phyloP scores from a whole-genome alignment of 305 asterid species.

The Plantago lanceolata region DNA sequence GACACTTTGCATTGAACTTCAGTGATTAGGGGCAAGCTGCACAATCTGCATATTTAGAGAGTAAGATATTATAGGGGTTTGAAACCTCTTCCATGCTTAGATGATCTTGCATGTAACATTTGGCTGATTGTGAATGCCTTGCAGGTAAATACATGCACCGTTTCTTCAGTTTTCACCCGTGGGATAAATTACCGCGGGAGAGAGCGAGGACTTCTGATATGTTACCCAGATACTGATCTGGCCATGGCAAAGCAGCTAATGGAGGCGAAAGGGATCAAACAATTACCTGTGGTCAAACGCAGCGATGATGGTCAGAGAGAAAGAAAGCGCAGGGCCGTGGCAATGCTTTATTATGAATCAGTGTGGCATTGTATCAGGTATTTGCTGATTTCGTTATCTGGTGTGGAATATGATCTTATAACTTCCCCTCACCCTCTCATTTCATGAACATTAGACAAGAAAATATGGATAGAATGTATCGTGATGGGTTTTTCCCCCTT shows the following conservation, averaged over 20 bases:
- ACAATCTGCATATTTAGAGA: neutral
- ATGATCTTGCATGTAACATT: conserved; percentile 12
- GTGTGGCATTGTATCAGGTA: conserved; percentile 75
- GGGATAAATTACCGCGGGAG: conserved; percentile 70
- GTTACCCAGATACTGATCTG: conserved; percentile 82
- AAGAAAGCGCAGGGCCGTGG: conserved; percentile 52
- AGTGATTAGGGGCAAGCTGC: neutral
- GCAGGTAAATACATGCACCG: conserved; percentile 54
- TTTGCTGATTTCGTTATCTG: conserved; percentile 13
- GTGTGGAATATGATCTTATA: neutral
- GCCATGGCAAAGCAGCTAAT: conserved; percentile 85
- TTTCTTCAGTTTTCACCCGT: conserved; percentile 74
- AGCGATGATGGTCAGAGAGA: conserved; percentile 56
- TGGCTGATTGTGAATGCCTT: conserved; percentile 16
- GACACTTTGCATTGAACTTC: neutral
- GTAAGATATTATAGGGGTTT: neutral
- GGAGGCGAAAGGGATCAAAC: conserved; percentile 94
- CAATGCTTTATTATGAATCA: conserved; percentile 71
- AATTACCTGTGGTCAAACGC: conserved; percentile 78
- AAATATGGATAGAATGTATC: neutral
- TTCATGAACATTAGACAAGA: neutral
- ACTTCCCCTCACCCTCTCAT: neutral
- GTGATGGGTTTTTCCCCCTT: neutral
- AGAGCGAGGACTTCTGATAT: conserved; percentile 66
- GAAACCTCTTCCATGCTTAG: conserved; percentile 7